These are phyloP conservation scores for Hypoxylon sp. DNA, from an alignment of 2,329 filamentous ascomycete species.

Conservation along the genomic window DNA sequence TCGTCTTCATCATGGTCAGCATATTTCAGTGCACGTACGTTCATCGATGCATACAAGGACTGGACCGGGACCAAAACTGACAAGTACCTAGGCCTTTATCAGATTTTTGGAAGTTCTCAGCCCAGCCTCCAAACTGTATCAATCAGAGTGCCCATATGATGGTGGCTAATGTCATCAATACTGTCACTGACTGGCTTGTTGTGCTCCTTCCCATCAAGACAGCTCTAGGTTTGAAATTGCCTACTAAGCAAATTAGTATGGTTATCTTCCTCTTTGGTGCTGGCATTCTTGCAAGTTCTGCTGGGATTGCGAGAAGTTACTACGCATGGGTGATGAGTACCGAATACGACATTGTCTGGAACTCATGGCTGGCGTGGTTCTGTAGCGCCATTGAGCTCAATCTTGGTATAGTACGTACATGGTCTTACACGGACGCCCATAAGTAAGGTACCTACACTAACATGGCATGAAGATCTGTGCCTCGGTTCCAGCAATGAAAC, in stretches of 20 bases:
- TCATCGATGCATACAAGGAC: background rate
- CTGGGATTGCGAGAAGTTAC: constrained; percentile 58
- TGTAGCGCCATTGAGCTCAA: constrained; percentile 59
- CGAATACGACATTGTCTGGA: constrained; percentile 57
- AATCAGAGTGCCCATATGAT: constrained; percentile 66
- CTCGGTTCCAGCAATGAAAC: constrained; percentile 62
- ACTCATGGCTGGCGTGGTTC: constrained; percentile 56
- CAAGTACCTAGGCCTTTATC: constrained; percentile 54
- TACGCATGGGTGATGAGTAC: constrained; percentile 54
- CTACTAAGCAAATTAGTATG: constrained; percentile 62
- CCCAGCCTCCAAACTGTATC: constrained; percentile 59
- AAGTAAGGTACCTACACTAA: constrained; percentile 13
- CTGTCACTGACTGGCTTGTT: constrained; percentile 70
- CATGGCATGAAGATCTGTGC: constrained; percentile 57
- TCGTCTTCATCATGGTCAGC: constrained; percentile 57
- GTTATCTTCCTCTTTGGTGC: constrained; percentile 65
- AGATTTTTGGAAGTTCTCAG: constrained; percentile 57
- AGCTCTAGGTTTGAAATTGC: constrained; percentile 62
- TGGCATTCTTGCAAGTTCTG: constrained; percentile 63
- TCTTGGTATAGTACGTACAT: constrained; percentile 57
- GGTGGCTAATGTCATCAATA: constrained; percentile 71
- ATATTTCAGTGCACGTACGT: constrained; percentile 59
- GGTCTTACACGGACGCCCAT: background rate
- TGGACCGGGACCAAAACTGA: constrained; percentile 3
- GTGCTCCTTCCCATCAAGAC: constrained; percentile 66